These are phyloP conservation scores for Fonsecaea pedrosoi DNA, from an alignment of 2,329 filamentous ascomycete genomes.

Conservation along the genomic window DNA sequence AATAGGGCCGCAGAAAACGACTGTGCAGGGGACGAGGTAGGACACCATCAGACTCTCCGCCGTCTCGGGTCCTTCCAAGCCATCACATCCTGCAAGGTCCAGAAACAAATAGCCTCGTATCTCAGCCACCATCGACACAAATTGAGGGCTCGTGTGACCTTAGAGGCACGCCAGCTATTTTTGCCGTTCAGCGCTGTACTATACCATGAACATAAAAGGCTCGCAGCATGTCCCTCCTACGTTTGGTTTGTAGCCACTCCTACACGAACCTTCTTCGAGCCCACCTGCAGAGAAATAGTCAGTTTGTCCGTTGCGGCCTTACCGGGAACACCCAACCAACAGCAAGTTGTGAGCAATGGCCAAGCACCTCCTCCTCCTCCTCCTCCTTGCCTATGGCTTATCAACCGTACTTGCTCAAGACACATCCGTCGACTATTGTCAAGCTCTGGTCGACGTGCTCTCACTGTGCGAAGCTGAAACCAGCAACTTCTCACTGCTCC, in stretches of 20 bases:
- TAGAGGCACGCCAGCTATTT: neutral
- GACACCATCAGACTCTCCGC: neutral
- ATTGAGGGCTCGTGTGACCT: neutral
- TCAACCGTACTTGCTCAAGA: neutral
- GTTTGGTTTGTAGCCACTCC: neutral
- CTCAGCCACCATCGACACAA: neutral
- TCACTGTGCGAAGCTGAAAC: slow-evolving; percentile 19
- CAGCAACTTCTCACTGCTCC: slow-evolving; percentile 9
- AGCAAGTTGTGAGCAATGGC: neutral
- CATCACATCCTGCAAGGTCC: neutral
- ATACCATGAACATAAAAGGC: neutral
- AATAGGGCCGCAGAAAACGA: neutral
- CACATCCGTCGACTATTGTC: slow-evolving; percentile 16
- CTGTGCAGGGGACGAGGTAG: neutral
- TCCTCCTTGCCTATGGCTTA: neutral
- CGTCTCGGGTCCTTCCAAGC: neutral
- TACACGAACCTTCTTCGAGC: neutral
- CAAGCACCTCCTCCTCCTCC: neutral
- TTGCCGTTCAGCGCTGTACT: neutral
- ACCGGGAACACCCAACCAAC: neutral
- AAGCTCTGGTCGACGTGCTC: slow-evolving; percentile 20
- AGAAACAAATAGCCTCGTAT: neutral
- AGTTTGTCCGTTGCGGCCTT: neutral
- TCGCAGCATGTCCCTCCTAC: neutral
- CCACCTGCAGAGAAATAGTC: neutral